These are phyloP conservation scores for Fraxinus pennsylvanica DNA, from an alignment of 257 asterid genomes.

Conservation along the genomic window DNA sequence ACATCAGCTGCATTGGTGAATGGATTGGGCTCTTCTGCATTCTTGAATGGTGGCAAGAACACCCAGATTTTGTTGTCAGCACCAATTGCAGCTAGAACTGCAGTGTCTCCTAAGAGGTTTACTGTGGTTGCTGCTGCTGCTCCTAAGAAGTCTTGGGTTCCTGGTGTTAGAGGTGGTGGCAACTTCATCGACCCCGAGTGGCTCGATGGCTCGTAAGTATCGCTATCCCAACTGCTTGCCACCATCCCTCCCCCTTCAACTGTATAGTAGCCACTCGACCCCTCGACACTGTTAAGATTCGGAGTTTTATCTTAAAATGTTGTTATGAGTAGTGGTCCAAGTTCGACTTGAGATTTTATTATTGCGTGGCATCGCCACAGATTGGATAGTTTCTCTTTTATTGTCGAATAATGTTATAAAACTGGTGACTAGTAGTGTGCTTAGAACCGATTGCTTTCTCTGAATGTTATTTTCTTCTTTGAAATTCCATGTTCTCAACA, in stretches of 20 bases:
- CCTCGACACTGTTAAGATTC: background rate
- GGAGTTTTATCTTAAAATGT: too few species aligned
- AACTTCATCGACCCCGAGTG: slow-evolving; percentile 85
- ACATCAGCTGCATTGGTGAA: slow-evolving; percentile 85
- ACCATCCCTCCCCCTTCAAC: background rate
- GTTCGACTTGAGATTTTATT: too few species aligned
- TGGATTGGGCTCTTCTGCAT: slow-evolving; percentile 67
- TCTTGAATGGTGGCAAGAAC: slow-evolving; percentile 78
- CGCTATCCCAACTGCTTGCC: background rate
- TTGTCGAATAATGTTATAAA: too few species aligned
- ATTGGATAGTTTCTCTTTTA: too few species aligned
- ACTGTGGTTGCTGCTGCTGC: slow-evolving; percentile 58
- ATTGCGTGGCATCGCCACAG: too few species aligned
- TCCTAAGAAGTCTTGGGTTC: slow-evolving; percentile 91
- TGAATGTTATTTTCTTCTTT: too few species aligned
- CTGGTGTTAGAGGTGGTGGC: slow-evolving; percentile 71
- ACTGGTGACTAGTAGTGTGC: too few species aligned
- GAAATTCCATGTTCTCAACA: too few species aligned
- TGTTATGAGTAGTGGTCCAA: too few species aligned
- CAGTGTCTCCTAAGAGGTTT: slow-evolving; percentile 50
- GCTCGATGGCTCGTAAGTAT: slow-evolving; percentile 99
- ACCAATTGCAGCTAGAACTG: slow-evolving; percentile 45
- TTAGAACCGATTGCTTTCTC: too few species aligned
- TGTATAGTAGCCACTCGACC: background rate
- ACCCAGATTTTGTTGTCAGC: slow-evolving; percentile 55